These are phyloP conservation scores for Moringa oleifera DNA, from an alignment of 345 rosid genomes.

Conservation along the genomic window DNA sequence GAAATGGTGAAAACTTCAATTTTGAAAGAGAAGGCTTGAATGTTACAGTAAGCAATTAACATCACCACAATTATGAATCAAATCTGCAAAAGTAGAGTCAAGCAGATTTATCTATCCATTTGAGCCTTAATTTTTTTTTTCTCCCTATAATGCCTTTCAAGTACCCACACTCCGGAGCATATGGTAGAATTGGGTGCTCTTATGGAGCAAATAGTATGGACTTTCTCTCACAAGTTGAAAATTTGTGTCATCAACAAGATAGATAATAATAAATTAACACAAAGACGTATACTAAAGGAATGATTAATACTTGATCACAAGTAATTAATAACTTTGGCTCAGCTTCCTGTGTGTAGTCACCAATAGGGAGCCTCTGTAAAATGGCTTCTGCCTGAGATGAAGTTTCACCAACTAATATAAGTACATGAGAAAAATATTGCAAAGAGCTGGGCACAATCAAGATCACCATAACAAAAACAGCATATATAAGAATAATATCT, in stretches of 20 bases:
- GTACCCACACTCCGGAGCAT: too few species aligned
- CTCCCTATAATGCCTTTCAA: too few species aligned
- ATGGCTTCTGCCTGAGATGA: slow-evolving; percentile 83
- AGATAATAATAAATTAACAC: neutral
- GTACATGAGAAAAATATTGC: slow-evolving; percentile 2
- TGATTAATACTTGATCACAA: slow-evolving; percentile 73
- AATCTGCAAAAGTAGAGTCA: too few species aligned
- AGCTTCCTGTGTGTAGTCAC: slow-evolving; percentile 43
- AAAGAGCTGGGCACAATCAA: neutral
- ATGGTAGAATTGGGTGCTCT: too few species aligned
- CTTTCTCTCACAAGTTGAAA: slow-evolving; percentile 6
- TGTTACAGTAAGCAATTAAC: too few species aligned
- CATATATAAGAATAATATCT: neutral
- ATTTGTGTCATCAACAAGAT: neutral
- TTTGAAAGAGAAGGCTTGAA: too few species aligned
- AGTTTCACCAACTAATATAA: slow-evolving; percentile 23
- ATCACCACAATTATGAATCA: too few species aligned
- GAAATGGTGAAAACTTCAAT: too few species aligned
- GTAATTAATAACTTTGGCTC: slow-evolving; percentile 60
- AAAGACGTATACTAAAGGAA: slow-evolving; percentile 7
- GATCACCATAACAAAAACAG: neutral
- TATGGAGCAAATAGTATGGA: neutral
- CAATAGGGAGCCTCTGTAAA: slow-evolving; percentile 42
- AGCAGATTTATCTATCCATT: too few species aligned
- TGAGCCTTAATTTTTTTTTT: too few species aligned